Percentiles rank a stretch among this genome's conserved stretches.
phyloP scores from a whole-genome alignment of 2,329 filamentous ascomycete genomes.

The Beauveria rudraprayagi region DNA sequence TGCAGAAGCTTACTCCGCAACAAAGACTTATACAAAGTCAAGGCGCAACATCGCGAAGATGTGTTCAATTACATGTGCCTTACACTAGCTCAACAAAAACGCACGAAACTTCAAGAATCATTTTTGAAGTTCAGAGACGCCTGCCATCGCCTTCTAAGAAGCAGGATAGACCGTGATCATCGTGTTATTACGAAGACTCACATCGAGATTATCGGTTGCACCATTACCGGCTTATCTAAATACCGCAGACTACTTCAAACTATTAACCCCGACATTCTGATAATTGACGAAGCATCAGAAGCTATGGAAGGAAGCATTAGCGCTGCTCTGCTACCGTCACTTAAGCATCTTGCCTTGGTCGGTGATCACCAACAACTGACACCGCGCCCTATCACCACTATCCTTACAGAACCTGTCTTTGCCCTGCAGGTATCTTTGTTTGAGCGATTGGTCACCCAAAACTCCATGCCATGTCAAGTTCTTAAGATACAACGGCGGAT shows the following conservation, averaged over 20 bases:
- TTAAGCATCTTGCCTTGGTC: constrained; percentile 50
- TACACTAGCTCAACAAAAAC: constrained; percentile 40
- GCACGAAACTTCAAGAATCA: constrained; percentile 38
- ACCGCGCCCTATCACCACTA: constrained; percentile 55
- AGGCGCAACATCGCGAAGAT: constrained; percentile 44
- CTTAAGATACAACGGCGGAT: constrained; percentile 60
- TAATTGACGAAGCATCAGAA: constrained; percentile 78
- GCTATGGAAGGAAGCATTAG: constrained; percentile 56
- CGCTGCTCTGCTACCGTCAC: constrained; percentile 40
- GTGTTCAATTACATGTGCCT: constrained; percentile 60
- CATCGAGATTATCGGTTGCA: constrained; percentile 53
- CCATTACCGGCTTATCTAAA: constrained; percentile 74
- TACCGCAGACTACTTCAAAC: constrained; percentile 63
- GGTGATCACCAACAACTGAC: constrained; percentile 77
- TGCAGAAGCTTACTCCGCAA: constrained; percentile 11
- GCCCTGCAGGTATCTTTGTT: constrained; percentile 70
- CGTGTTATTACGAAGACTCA: constrained; percentile 26
- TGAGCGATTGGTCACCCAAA: constrained; percentile 59
- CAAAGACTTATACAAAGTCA: constrained; percentile 54
- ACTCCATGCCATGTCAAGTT: constrained; percentile 54
- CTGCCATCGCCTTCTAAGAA: constrained; percentile 45
- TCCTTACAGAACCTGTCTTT: constrained; percentile 53
- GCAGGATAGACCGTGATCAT: constrained; percentile 51
- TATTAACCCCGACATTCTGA: constrained; percentile 56
- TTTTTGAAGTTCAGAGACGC: constrained; percentile 41